Evolutionary conservation across 2,329 filamentous ascomycete species (phyloP).

Genomic region (Beauveria sp.): DNA sequence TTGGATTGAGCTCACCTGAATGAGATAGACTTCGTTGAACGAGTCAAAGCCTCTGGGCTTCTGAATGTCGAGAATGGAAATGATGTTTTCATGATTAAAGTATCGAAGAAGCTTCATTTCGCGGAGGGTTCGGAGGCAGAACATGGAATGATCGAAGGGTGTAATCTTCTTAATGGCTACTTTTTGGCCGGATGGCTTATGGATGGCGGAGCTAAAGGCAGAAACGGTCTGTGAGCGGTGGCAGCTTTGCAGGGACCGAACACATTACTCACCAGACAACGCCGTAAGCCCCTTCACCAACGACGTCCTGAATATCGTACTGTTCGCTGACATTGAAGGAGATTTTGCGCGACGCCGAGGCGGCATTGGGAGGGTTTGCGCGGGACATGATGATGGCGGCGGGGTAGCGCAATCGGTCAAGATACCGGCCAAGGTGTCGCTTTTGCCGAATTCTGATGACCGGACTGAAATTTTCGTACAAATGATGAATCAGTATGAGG

Average conservation of each 20-base stretch:
- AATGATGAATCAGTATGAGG: not conserved
- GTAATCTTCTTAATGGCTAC: constrained; percentile 99
- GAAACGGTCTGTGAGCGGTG: constrained; percentile 1
- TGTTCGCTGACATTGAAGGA: constrained; percentile 99
- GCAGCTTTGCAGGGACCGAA: constrained; percentile 4
- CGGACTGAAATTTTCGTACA: not conserved
- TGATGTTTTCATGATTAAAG: constrained; percentile 99
- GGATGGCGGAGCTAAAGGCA: constrained; percentile 71
- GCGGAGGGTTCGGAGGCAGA: constrained; percentile 88
- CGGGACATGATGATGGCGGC: constrained; percentile 42
- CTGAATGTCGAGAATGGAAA: constrained; percentile 98
- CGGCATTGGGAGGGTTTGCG: constrained; percentile 47
- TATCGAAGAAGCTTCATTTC: constrained; percentile 99
- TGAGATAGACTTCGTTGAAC: constrained; percentile 97
- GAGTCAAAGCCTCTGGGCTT: constrained; percentile 93
- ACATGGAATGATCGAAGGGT: constrained; percentile 98
- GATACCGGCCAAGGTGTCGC: not conserved
- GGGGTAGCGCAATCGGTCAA: constrained; percentile 12
- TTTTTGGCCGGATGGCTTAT: constrained; percentile 97
- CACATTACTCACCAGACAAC: constrained; percentile 76
- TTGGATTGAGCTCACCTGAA: constrained; percentile 59
- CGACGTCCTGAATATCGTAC: constrained; percentile 99
- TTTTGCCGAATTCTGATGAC: not conserved
- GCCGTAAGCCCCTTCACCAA: constrained; percentile 95
- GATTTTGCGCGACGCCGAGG: constrained; percentile 75